These are phyloP conservation scores for Cladophialophora carrionii DNA, from an alignment of 2,329 filamentous ascomycete genomes.

Conservation along the genomic window DNA sequence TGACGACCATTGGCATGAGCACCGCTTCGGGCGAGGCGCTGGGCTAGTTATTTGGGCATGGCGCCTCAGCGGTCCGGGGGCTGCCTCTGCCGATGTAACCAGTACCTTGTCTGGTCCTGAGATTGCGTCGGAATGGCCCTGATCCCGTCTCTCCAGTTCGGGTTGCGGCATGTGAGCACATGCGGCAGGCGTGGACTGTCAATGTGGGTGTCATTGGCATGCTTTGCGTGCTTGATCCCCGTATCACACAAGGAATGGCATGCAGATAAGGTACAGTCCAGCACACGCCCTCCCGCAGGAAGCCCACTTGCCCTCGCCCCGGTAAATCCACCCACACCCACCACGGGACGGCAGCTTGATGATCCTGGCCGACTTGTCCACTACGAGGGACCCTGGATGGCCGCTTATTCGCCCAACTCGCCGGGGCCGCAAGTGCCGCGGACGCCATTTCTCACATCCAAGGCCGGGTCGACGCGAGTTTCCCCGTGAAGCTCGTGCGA, in stretches of 20 bases:
- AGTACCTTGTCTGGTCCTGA: background rate
- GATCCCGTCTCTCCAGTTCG: background rate
- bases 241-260: background rate
- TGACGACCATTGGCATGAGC: background rate
- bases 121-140: background rate
- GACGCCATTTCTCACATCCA: background rate
- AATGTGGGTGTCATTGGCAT: background rate
- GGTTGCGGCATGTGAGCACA: background rate
- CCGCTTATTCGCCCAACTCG: background rate
- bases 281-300: background rate
- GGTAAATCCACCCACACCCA: background rate
- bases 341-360: background rate
- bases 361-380: background rate
- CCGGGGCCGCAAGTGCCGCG: background rate
- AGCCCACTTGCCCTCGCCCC: background rate
- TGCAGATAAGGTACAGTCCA: background rate
- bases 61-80: background rate
- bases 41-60: too few relatives aligned
- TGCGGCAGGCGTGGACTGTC: background rate
- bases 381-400: background rate
- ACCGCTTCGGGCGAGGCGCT: background rate
- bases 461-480: background rate
- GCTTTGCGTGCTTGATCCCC: background rate
- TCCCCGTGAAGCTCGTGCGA: background rate
- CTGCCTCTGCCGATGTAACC: background rate